phyloP scores from a whole-genome alignment of 345 rosid species.

The Gossypium australe region DNA sequence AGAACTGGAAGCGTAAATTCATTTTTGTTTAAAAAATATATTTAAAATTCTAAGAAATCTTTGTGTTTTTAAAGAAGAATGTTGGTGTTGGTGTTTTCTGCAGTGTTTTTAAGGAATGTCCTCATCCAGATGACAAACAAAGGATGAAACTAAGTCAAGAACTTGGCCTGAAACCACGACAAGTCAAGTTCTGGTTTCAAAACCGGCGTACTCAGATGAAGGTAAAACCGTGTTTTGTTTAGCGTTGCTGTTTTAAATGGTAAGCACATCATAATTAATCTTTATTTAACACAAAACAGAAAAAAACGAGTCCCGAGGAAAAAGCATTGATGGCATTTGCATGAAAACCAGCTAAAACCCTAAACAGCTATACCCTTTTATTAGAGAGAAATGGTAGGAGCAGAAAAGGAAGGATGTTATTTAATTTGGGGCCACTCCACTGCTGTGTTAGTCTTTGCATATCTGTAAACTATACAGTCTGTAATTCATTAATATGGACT shows the following conservation, averaged over 20 bases:
- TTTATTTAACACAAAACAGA: not conserved
- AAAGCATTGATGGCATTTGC: conserved; percentile 22
- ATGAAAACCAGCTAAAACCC: conserved; percentile 14
- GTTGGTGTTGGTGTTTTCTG: conserved; percentile 8
- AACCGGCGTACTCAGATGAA: conserved; percentile 96
- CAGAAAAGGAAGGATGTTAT: conserved; percentile 19
- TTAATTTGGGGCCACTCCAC: conserved; percentile 22
- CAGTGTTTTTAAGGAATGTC: conserved; percentile 89
- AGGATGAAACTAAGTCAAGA: conserved; percentile 80
- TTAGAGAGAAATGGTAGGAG: not conserved
- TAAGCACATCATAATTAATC: too few species aligned
- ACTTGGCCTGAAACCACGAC: conserved; percentile 88
- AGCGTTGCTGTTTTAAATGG: too few species aligned
- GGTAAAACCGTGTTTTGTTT: conserved; percentile 29
- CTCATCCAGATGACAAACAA: conserved; percentile 96
- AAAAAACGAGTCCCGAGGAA: conserved; percentile 21
- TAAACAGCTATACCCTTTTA: conserved; percentile 5
- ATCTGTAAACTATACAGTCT: not conserved
- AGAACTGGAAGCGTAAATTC: conserved; percentile 85
- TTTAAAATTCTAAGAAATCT: too few species aligned
- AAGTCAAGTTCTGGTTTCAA: conserved; percentile 99
- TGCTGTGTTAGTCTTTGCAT: too few species aligned
- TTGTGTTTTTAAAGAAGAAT: not conserved
- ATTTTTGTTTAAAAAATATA: not conserved
- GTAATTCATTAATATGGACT: conserved; percentile 23